Evolutionary conservation across 352 stramenopile genomes (phyloP).

Genomic region (Blastocystis sp.): DNA sequence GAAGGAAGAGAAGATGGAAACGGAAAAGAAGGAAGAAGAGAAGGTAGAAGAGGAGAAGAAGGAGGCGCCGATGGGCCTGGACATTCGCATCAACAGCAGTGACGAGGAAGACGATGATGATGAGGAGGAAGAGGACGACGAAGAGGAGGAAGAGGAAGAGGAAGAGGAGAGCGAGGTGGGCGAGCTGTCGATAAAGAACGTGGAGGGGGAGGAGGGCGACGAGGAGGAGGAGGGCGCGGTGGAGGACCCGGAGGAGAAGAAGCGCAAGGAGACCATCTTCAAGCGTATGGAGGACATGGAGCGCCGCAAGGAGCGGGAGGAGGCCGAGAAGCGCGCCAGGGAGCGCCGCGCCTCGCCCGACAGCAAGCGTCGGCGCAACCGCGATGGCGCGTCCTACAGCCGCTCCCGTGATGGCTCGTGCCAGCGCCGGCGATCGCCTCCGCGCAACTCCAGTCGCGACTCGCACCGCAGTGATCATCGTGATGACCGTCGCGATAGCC

Average conservation of each 20-base stretch:
- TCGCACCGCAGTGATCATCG: neutral
- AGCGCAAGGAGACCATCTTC: neutral
- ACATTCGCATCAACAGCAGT: neutral
- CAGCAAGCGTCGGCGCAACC: neutral
- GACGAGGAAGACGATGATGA: neutral
- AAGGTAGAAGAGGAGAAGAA: neutral
- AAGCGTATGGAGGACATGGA: neutral
- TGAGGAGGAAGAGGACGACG: too few relatives aligned
- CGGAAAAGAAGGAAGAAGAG: neutral
- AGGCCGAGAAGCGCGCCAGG: neutral
- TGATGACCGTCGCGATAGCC: neutral
- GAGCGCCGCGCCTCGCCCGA: neutral
- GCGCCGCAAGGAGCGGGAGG: neutral
- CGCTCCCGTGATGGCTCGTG: neutral
- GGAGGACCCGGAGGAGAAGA: conserved; percentile 1
- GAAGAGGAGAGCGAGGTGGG: neutral
- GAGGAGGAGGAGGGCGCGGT: conserved; percentile 34
- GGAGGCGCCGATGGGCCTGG: neutral
- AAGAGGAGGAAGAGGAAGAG: neutral
- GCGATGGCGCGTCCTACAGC: neutral
- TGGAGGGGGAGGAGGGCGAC: conserved; percentile 1
- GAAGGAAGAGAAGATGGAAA: neutral
- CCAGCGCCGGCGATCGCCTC: neutral
- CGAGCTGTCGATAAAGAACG: neutral
- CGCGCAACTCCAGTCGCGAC: neutral